Evolutionary conservation across 192 early-diverging fungal genomes (phyloP), one percentile per base, ranked within the genome.

Genomic region (Coemansia sp.): DNA sequence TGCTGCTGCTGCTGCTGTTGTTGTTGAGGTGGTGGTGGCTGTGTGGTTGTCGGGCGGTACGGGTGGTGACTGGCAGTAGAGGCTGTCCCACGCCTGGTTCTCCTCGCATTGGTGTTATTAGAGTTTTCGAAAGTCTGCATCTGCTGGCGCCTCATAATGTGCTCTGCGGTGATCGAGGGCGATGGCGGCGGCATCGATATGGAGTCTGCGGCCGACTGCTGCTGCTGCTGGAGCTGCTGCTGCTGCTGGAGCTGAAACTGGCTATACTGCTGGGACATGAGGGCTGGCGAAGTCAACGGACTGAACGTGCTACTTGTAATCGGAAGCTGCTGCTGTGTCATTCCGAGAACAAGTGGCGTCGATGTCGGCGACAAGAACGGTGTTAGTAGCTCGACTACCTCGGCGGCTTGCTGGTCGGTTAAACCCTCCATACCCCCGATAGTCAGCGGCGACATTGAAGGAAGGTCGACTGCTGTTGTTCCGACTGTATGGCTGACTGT

Each of bases 351-450:
- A 24, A 60, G 35, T 2, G 77, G 72, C 7, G 72, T 80, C 20
- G 60, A 34, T 2, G 63, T 49, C 10, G 78, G 78, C 53, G 78
- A 81, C 53, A 81, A 53, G 34, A 81, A 75, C 51, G 78, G 78
- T 21, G 78, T 81, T 44, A 81, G 61, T 20, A 81, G 60, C 66
- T 76, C 71, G 12, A 68, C 78, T 23, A 81, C 70, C 56, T 81
- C 78, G 48, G 75, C 75, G 18, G 78, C 70, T 43, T 75, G 73
- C 53, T 75, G 67, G 59, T 75, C 73, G 0, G 73, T 75, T 48
- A 75, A 38, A 4, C 73, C 67, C 24, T 63, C 73, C 51, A 75
- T 56, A 1, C 66, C 67, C 2, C 66, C 67, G 4, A 75, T 68
- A 14, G 56, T 36, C 41, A 69, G 51, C 38, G 72, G 66, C 15